Conservation (phyloP, 768 basidiomycete species). For the Tylopilus subfusipes region DNA sequence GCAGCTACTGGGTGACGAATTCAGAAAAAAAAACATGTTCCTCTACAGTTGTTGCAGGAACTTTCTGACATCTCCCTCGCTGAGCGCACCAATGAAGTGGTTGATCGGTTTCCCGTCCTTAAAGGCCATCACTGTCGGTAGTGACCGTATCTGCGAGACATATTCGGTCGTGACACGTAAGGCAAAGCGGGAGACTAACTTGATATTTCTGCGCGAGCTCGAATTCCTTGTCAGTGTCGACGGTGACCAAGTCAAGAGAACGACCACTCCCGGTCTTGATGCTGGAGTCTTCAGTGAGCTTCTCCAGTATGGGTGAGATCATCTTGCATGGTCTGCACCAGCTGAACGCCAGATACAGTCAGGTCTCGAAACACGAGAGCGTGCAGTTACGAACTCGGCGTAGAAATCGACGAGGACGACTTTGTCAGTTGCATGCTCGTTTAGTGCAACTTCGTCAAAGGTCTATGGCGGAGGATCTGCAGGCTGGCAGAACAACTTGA, state of each 20-base stretch:
- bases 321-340: constrained; percentile 79
- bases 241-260: constrained; percentile 67
- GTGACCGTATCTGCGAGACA: constrained; percentile 52
- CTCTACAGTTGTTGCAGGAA: constrained; percentile 43
- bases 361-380: background rate
- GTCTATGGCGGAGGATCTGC: constrained; percentile 26
- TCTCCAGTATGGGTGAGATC: constrained; percentile 67
- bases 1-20: background rate
- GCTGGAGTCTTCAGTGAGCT: constrained; percentile 45
- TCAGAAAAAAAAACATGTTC: background rate
- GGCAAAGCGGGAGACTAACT: constrained; percentile 26
- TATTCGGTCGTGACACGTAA: background rate
- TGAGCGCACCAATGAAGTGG: constrained; percentile 61
- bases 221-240: constrained; percentile 56
- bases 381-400: constrained; percentile 57
- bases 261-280: constrained; percentile 50
- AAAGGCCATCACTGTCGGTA: constrained; percentile 83
- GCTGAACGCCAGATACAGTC: constrained; percentile 34
- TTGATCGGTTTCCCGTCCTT: constrained; percentile 54
- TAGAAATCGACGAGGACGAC: constrained; percentile 76
- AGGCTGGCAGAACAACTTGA: background rate
- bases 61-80: constrained; percentile 40
- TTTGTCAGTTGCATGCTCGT: constrained; percentile 39
- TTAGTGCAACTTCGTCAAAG: constrained; percentile 32
- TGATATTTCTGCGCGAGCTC: constrained; percentile 49